Base-by-base conservation (phyloP, 192 early-diverging fungal species). In the Coemansia sp. region DNA sequence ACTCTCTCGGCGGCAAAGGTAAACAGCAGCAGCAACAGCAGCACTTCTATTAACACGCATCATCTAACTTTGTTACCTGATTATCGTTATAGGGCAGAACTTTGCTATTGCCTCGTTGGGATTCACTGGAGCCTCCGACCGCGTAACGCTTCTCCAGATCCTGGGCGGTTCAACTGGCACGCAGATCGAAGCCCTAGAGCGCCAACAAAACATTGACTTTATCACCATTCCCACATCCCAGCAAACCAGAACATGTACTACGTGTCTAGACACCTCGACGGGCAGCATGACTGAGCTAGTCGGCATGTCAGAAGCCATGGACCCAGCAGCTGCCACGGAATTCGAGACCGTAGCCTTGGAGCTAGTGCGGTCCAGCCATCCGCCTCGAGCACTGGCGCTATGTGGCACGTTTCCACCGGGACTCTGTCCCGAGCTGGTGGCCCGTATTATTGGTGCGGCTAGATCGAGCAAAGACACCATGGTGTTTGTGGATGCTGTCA, bases 231-330 rank as follows among this genome's bases (percentile, higher is more conserved):
- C 31, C 9, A 69, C 67, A 0, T 26, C 34, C 31, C 62, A 58
- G 42, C 50, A 66, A 23, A 71, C 69, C 18, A 46, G 75, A 3
- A 68, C 69, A 38, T 71, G 66, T 59, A 77, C 69, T 0, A 77
- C 75, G 3, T 77, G 75, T 10, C 16, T 77, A 40, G 69, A 77
- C 35, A 21, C 40, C 3, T n/a, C 26, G 0, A 64, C 68, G 5
- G 69, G 69, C 31, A 31, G 64, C 20, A 77, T 77, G 65, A 77
- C 75, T 3, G 75, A 77, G 50, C 62, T 77, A 23, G 61, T 77
- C 18, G 75, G 75, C 11, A 51, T 67, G 10, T 68, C 69, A 7
- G 69, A 66, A 3, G 21, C 56, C 2, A 63, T 71, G 13, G 66
- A 64, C 36, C 24, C 46, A 4, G 33, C 9, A 1, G 42, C 50